Evolutionary conservation across 208 protist species (phyloP), one percentile per base, ranked within the genome.

Genomic region (Trypanosoma cruzi): DNA sequence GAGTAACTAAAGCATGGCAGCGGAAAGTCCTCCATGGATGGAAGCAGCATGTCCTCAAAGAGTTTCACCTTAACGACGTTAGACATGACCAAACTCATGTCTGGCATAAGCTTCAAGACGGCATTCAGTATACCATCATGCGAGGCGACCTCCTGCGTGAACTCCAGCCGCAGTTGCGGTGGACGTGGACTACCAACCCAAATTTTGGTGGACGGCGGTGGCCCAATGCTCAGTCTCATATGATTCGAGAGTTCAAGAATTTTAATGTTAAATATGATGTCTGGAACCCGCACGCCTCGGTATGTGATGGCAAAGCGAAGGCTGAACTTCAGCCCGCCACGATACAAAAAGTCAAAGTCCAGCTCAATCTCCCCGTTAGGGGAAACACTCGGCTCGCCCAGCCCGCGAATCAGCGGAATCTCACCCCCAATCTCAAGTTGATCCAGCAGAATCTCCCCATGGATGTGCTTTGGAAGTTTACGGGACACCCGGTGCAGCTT

Each of bases 311-410:
- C 46, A 60, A 96, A 93, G 57, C 84, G 81, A 36, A 96, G 82
- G 54, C 71, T 80, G 10, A 95, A 50, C 40, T 57, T 68, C 11
- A 96, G 77, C 13, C 90, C 90, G 32, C 90, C 90, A 31, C 88
- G 88, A 74, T 96, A 96, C 7, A 92, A 75, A 52, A 96, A 64
- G 59, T 96, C 84, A 68, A 96, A 94, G 77, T 92, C 86, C 53
- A 96, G 90, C 44, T 89, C 78, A 2, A 93, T 59, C 63, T 96
- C 88, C 4, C 90, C 88, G 37, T 68, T 84, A 13, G 74, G 48
- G 13, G 77, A 79, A 2, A 93, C 20, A 4, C 49, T 55, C 4
- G 77, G 75, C n/a, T 89, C 82, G 68, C 84, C 86, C 13, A 93
- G 81, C 55, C 82, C 79, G 64, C 57, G 79, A 59, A 96, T 75